These are phyloP conservation scores for Rhytidiadelphus loreus DNA, from an alignment of 225 moss, liverwort and hornwort species.

Conservation along the genomic window DNA sequence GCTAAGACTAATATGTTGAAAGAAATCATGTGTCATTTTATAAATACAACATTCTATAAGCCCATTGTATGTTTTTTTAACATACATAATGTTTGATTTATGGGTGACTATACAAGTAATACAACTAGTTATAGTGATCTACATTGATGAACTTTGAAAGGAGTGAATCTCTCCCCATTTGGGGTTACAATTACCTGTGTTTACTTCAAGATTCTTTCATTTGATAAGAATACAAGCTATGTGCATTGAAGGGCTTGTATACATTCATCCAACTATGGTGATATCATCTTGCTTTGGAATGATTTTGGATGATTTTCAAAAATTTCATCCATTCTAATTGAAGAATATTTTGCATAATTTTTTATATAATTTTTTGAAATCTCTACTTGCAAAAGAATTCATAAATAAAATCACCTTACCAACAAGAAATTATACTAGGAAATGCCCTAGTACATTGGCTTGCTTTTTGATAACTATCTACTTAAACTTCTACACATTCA, in stretches of 20 bases:
- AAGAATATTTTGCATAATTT: not conserved
- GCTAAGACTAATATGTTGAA: not conserved
- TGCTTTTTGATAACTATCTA: not conserved
- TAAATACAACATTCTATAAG: fast-evolving
- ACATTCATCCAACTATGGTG: not conserved
- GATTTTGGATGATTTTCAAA: not conserved
- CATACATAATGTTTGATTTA: not conserved
- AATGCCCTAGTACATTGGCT: not conserved
- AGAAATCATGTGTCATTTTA: too few relatives aligned
- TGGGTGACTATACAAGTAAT: fast-evolving
- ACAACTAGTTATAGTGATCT: not conserved
- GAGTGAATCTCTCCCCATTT: not conserved
- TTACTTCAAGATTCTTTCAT: too few relatives aligned
- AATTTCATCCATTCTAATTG: not conserved
- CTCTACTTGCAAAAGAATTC: not conserved
- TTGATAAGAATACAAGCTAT: not conserved
- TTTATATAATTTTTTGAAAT: not conserved
- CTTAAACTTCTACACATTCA: not conserved
- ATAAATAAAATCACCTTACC: not conserved
- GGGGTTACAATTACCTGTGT: not conserved
- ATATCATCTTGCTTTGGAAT: not conserved
- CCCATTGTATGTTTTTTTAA: not conserved
- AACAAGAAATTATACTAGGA: not conserved
- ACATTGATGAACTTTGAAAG: not conserved
- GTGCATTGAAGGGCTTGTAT: fast-evolving